phyloP scores from a whole-genome alignment of 768 basidiomycete genomes.

The Leccinum sublutescens region DNA sequence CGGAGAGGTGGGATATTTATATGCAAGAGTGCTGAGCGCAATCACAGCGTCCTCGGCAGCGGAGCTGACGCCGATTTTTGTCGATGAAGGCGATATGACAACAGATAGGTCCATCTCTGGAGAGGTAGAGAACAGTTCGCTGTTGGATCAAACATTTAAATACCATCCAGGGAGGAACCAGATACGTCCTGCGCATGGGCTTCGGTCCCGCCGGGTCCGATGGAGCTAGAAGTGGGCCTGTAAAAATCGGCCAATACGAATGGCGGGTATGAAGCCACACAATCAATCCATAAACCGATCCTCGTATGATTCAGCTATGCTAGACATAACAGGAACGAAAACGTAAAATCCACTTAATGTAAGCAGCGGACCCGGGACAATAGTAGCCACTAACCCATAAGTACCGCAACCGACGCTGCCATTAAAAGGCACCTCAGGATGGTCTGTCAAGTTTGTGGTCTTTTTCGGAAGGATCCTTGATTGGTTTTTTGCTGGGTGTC shows the following conservation, averaged over 20 bases:
- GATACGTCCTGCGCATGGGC: neutral
- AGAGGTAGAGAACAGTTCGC: neutral
- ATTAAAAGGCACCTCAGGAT: neutral
- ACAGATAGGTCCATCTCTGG: slow-evolving; percentile 1
- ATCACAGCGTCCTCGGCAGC: slow-evolving; percentile 1
- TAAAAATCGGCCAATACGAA: neutral
- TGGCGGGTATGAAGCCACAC: neutral
- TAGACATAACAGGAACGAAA: neutral
- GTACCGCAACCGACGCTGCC: neutral
- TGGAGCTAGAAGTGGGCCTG: neutral
- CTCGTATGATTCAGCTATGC: neutral
- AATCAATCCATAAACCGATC: neutral
- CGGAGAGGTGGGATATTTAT: slow-evolving; percentile 1
- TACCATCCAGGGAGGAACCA: neutral
- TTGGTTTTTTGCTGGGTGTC: neutral
- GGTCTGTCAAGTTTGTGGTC: neutral
- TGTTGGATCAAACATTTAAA: slow-evolving; percentile 1
- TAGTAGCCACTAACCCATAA: neutral
- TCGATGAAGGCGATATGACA: neutral
- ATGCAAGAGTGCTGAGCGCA: slow-evolving; percentile 2
- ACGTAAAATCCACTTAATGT: neutral
- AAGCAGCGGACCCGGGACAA: neutral
- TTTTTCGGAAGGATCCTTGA: neutral
- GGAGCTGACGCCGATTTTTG: neutral
- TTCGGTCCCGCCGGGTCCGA: slow-evolving; percentile 1